A percentile compares a stretch with the other conserved stretches of the same genome.
phyloP scores from a whole-genome alignment of 129 eudicot genomes.

The Escallonia herrerae region DNA sequence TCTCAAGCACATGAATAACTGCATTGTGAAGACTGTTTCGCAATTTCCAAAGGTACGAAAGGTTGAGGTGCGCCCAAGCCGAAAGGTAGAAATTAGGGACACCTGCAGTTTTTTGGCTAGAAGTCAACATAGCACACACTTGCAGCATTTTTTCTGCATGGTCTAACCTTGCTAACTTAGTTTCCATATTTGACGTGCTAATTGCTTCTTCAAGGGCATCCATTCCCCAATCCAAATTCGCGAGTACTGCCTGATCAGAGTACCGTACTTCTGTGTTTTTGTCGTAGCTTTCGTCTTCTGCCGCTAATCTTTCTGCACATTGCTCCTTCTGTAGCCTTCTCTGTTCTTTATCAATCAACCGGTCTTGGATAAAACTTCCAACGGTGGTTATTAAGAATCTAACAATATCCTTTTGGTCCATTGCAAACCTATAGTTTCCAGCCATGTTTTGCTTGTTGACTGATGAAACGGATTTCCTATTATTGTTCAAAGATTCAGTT shows the following conservation, averaged over 20 bases:
- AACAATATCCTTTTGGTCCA: constrained; percentile 55
- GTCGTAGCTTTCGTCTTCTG: constrained; percentile 42
- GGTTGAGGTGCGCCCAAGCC: constrained; percentile 81
- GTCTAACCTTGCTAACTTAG: constrained; percentile 69
- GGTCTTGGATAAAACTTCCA: constrained; percentile 61
- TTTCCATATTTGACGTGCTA: constrained; percentile 60
- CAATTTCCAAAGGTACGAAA: constrained; percentile 56
- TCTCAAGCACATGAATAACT: constrained; percentile 71
- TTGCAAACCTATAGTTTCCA: constrained; percentile 41
- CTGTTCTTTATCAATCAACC: constrained; percentile 47
- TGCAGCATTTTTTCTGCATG: constrained; percentile 81
- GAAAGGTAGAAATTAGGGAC: constrained; percentile 77
- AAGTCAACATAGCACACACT: constrained; percentile 79
- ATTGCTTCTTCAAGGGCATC: constrained; percentile 84
- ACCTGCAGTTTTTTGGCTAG: constrained; percentile 60
- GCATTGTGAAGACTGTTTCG: constrained; percentile 43
- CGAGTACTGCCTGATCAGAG: constrained; percentile 82
- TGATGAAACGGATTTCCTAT: neutral
- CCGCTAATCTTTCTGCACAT: constrained; percentile 80
- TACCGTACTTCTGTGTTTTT: constrained; percentile 50
- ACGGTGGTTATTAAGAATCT: constrained; percentile 44
- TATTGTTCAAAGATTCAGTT: constrained; percentile 1
- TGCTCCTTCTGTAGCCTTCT: constrained; percentile 63
- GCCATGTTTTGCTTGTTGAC: constrained; percentile 23
- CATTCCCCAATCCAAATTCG: constrained; percentile 82